phyloP scores from a whole-genome alignment of 2,329 filamentous ascomycete genomes.

The Xylaria sp. region DNA sequence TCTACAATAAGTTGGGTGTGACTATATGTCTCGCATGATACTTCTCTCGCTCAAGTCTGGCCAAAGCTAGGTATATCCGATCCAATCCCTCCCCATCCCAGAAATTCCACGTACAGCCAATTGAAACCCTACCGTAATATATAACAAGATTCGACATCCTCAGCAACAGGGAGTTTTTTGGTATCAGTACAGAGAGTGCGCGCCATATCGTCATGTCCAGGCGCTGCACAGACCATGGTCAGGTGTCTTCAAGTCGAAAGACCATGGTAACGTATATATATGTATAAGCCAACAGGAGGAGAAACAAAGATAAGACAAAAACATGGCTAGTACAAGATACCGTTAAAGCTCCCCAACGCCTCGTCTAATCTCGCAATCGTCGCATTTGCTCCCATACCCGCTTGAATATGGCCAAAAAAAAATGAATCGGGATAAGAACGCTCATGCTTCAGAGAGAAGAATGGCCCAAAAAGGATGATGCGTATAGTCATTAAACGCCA shows the following conservation, averaged over 20 bases:
- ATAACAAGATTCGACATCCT: slow-evolving; percentile 28
- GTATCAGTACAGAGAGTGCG: slow-evolving; percentile 14
- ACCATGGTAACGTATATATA: slow-evolving; percentile 2
- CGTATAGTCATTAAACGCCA: not conserved
- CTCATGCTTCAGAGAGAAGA: slow-evolving; percentile 8
- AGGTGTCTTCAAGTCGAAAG: not conserved
- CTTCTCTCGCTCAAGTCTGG: not conserved
- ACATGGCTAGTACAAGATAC: slow-evolving; percentile 12
- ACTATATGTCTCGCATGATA: not conserved
- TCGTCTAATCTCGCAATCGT: slow-evolving; percentile 26
- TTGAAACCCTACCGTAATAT: not conserved
- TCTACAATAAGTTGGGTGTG: slow-evolving; percentile 26
- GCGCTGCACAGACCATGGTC: not conserved
- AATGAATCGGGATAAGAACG: not conserved
- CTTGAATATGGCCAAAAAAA: not conserved
- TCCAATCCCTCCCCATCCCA: not conserved
- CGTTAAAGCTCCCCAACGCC: slow-evolving; percentile 23
- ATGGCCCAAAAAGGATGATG: not conserved
- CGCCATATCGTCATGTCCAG: slow-evolving; percentile 1
- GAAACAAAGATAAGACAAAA: not conserved
- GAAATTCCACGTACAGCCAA: not conserved
- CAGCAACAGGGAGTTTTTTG: slow-evolving; percentile 14
- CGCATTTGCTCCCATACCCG: not conserved
- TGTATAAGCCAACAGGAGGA: slow-evolving; percentile 10
- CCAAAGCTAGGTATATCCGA: not conserved